Conservation (phyloP, 2,329 filamentous ascomycete genomes). For the Mycogone perniciosa region DNA sequence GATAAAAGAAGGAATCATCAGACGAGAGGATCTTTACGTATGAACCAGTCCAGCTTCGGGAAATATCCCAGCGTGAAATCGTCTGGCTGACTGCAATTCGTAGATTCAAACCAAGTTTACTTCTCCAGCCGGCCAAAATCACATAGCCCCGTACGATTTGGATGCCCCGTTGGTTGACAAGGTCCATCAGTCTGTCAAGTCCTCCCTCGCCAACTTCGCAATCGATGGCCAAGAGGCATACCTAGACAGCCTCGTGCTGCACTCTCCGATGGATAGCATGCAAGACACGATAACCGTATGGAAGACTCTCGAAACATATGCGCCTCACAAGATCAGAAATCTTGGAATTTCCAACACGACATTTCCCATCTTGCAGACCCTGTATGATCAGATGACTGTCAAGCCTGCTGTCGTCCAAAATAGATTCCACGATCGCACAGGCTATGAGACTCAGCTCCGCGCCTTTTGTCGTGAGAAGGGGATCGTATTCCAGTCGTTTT, state of each 20-base stretch:
- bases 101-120: slow-evolving; percentile 83
- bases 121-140: slow-evolving; percentile 55
- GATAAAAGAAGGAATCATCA: slow-evolving; percentile 52
- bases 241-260: slow-evolving; percentile 70
- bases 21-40: slow-evolving; percentile 55
- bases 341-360: slow-evolving; percentile 72
- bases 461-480: slow-evolving; percentile 36
- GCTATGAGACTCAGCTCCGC: slow-evolving; percentile 55
- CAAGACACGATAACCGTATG: slow-evolving; percentile 57
- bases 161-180: slow-evolving; percentile 54
- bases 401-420: slow-evolving; percentile 65
- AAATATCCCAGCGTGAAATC: background rate
- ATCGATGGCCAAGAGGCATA: slow-evolving; percentile 34
- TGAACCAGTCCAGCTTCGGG: slow-evolving; percentile 16
- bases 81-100: background rate
- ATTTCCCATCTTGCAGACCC: slow-evolving; percentile 46
- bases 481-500: slow-evolving; percentile 48
- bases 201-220: slow-evolving; percentile 60
- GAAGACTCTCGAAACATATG: slow-evolving; percentile 58
- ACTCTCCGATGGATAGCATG: slow-evolving; percentile 47
- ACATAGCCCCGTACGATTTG: slow-evolving; percentile 55
- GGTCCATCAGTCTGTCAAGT: slow-evolving; percentile 59
- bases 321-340: slow-evolving; percentile 56
- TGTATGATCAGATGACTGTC: slow-evolving; percentile 39
- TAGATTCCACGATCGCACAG: slow-evolving; percentile 56